Evolutionary conservation across 139 green algal species (phyloP).

Genomic region (Ettlia oleoabundans): DNA sequence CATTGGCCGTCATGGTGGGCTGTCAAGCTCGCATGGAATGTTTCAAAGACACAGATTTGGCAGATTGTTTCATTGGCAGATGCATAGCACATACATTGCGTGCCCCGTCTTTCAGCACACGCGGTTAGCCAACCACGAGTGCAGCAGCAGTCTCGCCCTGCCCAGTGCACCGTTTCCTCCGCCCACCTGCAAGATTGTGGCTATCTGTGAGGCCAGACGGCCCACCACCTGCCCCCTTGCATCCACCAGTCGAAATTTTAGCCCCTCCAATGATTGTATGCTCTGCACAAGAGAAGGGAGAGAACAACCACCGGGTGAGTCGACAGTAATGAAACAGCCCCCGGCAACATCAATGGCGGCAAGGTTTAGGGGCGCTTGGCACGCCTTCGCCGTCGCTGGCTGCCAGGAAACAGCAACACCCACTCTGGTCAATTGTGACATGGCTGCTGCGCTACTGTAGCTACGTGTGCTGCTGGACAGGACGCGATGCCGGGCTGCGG

Average conservation of each 20-base stretch:
- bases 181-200: slow-evolving; percentile 54
- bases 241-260: slow-evolving; percentile 80
- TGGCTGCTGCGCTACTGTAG: background rate
- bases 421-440: background rate
- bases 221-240: slow-evolving; percentile 89
- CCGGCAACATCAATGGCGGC: too few species aligned
- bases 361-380: too few species aligned
- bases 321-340: too few species aligned
- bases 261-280: slow-evolving; percentile 63
- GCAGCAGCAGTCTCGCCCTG: too few species aligned
- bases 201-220: slow-evolving; percentile 75
- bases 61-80: too few species aligned
- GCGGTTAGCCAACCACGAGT: too few species aligned
- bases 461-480: background rate
- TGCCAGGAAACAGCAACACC: background rate
- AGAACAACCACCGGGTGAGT: too few species aligned
- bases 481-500: background rate
- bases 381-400: background rate
- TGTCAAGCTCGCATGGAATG: too few species aligned
- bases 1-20: too few species aligned
- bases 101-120: too few species aligned
- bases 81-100: too few species aligned
- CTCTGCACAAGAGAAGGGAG: slow-evolving; percentile 34
- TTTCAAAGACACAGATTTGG: too few species aligned
- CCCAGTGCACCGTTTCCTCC: background rate